These are phyloP conservation scores for Acorus calamus DNA, from an alignment of 106 monocot genomes.

Conservation along the genomic window DNA sequence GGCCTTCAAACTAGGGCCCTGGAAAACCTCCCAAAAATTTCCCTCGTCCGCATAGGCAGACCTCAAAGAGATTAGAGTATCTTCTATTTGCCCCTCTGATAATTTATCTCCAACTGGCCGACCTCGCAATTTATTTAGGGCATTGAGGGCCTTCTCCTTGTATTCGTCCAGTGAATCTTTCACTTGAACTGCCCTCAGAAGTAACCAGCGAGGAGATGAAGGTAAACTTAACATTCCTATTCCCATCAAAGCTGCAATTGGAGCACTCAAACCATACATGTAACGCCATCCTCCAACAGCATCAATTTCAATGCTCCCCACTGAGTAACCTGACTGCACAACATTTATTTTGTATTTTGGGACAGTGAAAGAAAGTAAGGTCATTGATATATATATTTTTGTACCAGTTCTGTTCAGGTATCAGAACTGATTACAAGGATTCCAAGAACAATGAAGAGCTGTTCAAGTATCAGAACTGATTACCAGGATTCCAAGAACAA, in stretches of 20 bases:
- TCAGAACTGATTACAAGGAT: no score
- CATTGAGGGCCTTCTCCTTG: constrained; percentile 47
- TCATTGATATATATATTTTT: no score
- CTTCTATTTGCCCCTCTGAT: constrained; percentile 67
- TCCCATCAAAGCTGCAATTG: constrained; percentile 69
- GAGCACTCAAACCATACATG: constrained; percentile 87
- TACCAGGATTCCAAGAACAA: constrained; percentile 95
- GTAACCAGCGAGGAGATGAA: constrained; percentile 90
- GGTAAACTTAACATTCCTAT: constrained; percentile 75
- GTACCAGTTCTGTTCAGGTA: no score
- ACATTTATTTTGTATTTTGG: constrained; percentile 3
- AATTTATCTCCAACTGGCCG: constrained; percentile 41
- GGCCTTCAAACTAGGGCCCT: constrained; percentile 95
- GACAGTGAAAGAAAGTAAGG: constrained; percentile 1
- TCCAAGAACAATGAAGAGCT: no score
- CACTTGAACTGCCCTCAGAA: constrained; percentile 82
- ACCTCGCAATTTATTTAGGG: constrained; percentile 54
- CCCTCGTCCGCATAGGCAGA: constrained; percentile 59
- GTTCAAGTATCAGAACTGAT: no score
- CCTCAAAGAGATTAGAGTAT: constrained; percentile 58
- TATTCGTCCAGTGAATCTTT: constrained; percentile 49
- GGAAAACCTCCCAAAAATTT: constrained; percentile 63
- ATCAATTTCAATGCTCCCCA: constrained; percentile 76
- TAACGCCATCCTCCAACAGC: constrained; percentile 91
- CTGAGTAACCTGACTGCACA: constrained; percentile 81